phyloP scores from a whole-genome alignment of 164 flowering plant species.

The Warburgia ugandensis region DNA sequence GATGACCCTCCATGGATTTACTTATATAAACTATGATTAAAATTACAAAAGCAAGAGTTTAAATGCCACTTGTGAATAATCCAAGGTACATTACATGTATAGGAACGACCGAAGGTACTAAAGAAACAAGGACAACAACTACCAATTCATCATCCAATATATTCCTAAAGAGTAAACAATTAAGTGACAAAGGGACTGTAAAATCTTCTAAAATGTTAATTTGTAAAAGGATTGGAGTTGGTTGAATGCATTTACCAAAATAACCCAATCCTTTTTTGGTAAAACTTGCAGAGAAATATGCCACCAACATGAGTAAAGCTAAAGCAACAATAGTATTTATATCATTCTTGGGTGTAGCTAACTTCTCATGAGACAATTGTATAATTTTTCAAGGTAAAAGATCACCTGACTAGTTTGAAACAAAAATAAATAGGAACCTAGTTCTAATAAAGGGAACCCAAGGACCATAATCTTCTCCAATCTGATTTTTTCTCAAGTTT shows the following conservation, averaged over 20 bases:
- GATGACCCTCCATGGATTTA: not conserved
- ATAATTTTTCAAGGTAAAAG: constrained; percentile 5
- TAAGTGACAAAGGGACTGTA: not conserved
- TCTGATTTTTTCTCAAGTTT: no score
- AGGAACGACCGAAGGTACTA: constrained; percentile 1
- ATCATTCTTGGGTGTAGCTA: constrained; percentile 5
- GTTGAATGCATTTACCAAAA: no score
- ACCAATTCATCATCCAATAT: not conserved
- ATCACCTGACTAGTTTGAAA: constrained; percentile 1
- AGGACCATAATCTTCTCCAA: no score
- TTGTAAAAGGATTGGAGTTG: no score
- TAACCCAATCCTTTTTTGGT: constrained; percentile 10
- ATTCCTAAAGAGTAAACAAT: not conserved
- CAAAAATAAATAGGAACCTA: constrained; percentile 3
- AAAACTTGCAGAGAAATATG: not conserved
- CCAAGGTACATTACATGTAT: not conserved
- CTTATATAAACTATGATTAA: not conserved
- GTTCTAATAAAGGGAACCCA: no score
- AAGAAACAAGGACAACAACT: not conserved
- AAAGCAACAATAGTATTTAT: no score
- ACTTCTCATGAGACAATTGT: not conserved
- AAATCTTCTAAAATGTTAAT: constrained; percentile 1
- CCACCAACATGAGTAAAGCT: no score
- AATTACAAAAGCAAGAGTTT: constrained; percentile 1
- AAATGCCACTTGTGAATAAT: not conserved